Conservation (phyloP, 1,284 basidiomycete species). For the Heliocybe sulcata region DNA sequence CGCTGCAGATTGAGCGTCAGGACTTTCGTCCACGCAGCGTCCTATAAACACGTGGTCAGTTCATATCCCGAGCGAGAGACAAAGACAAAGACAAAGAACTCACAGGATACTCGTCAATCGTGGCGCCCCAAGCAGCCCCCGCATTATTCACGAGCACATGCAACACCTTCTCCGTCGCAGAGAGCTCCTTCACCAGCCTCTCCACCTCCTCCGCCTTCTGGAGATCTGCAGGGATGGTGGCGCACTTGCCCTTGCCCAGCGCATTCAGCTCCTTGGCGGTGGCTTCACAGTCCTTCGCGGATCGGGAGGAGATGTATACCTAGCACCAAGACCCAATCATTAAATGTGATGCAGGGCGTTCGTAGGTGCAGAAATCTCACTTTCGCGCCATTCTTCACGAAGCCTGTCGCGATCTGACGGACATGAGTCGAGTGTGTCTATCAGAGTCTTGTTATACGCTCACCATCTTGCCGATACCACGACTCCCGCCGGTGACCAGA, state of each 20-base stretch:
- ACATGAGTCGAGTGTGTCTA: neutral
- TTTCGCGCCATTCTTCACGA: constrained; percentile 59
- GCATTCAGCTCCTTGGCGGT: constrained; percentile 50
- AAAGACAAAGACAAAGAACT: too few species aligned
- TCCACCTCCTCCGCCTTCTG: constrained; percentile 53
- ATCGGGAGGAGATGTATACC: constrained; percentile 68
- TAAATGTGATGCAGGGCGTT: neutral
- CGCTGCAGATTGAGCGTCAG: constrained; percentile 63
- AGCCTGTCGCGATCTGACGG: constrained; percentile 57
- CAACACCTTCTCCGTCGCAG: constrained; percentile 42
- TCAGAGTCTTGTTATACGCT: constrained; percentile 14
- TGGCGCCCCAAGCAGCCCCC: constrained; percentile 57
- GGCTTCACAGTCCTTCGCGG: constrained; percentile 44
- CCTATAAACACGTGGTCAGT: too few species aligned
- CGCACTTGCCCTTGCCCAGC: constrained; percentile 49
- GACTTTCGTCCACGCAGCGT: constrained; percentile 50
- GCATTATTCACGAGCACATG: constrained; percentile 68
- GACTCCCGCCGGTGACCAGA: constrained; percentile 66
- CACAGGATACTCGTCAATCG: constrained; percentile 50
- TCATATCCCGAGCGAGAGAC: too few species aligned
- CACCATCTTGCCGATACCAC: constrained; percentile 67
- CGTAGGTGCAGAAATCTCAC: constrained; percentile 20
- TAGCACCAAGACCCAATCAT: constrained; percentile 13
- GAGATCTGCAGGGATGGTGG: constrained; percentile 55
- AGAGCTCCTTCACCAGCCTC: constrained; percentile 42